phyloP scores from a whole-genome alignment of 163 green algal species.

The Scenedesmus sp. region DNA sequence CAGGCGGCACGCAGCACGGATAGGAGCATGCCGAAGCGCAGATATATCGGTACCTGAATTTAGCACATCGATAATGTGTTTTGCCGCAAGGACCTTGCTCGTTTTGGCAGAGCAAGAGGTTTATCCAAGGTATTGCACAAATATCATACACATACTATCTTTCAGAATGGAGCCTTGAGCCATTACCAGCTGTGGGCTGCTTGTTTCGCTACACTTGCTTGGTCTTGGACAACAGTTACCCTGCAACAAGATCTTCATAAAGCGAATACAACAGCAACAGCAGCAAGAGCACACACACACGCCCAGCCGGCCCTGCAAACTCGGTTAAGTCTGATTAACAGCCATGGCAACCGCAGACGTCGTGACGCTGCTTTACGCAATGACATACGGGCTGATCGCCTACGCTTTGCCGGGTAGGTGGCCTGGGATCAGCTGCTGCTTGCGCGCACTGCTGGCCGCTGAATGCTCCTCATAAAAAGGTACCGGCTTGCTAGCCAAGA shows the following conservation, averaged over 20 bases:
- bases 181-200: no score
- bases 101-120: neutral
- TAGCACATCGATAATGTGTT: neutral
- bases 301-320: neutral
- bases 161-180: neutral
- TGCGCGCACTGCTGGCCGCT: no score
- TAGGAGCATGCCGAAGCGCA: neutral
- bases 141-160: neutral
- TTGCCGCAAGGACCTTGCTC: neutral
- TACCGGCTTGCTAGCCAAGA: neutral
- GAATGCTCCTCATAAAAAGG: no score
- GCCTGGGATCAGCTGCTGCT: neutral
- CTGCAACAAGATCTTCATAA: neutral
- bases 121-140: neutral
- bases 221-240: neutral
- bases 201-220: neutral
- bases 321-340: neutral
- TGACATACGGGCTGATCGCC: neutral
- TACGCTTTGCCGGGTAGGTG: neutral
- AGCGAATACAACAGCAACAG: neutral
- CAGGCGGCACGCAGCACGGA: neutral
- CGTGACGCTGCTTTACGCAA: neutral
- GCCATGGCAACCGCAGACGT: neutral
- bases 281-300: neutral
- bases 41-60: neutral